Base-by-base conservation (phyloP, 768 basidiomycete genomes). In the Leccinum disarticulatum region DNA sequence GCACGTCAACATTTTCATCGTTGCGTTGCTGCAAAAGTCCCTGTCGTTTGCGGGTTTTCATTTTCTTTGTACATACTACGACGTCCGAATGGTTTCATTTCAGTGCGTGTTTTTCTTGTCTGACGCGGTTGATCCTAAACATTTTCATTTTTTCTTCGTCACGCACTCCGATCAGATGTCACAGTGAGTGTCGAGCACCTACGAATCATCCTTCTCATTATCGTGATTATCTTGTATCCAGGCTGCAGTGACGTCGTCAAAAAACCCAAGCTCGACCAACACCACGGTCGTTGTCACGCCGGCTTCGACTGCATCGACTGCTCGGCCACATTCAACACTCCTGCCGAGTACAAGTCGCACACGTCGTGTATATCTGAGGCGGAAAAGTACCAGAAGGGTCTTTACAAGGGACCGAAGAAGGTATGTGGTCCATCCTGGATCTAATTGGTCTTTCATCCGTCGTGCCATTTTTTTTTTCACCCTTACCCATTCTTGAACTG, bases 201-300 rank as follows among this genome's bases (percentile, higher is more conserved):
- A 11, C 11, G 33, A 17, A 17, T 43, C 41, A 10, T 25, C 51
- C 9, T 36, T 15, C 28, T 11, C 41, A 17, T 64, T 36, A 57
- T 47, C 30, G 51, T 4, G 55, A 15, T 53, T 17, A 36, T 48
- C 51, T 49, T 54, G 56, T 50, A 22, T 41, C 13, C 60, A 91
- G 92, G 72, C 36, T 97, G 95, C 72, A 77, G 81, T 54, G 95
- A 97, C 65, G 87, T 93, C 10, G 87, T 96, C 30, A 97, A 93
- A 74, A 97, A 97, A 68, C 95, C 95, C 13, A 94, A 95, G 73
- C 82, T 97, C 1, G 93, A 96, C 73, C 84, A 87, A 69, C 94
- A 96, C 67, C 64, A 71, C 51, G 70, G 67, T 30, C 77, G 81
- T 49, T 93, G 90, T 67, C 77, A 85, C 57, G 66, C 82, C 2